Base-by-base conservation (phyloP, 768 basidiomycete genomes). In the Lactarius vividus region DNA sequence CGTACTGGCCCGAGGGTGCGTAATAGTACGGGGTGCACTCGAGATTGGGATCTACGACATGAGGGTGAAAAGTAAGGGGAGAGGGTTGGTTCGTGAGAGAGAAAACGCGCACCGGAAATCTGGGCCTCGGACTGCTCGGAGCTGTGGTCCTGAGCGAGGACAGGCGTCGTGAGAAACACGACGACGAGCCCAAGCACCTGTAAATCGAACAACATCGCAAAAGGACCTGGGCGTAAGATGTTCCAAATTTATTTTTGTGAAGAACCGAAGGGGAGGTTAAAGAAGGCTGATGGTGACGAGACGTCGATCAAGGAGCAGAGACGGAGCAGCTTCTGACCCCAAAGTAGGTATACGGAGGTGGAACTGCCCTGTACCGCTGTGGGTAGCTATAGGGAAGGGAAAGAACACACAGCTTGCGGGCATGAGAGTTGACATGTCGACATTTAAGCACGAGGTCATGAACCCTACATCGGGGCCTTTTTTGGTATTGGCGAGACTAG, bases 11-110 rank as follows among this genome's bases (percentile, higher is more conserved):
- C 16, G 55, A 15, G 29, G 64, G 59, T 20, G 64, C 52, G 59
- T 65, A 65, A 37, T 23, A 60, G 58, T 65, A 65, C 4, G 64
- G 57, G 23, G 49, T 55, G 58, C 64, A 65, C 58, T 65, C 64
- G 15, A 15, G 8, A 37, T 46, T 65, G 57, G 57, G 44, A 31
- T 65, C 64, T 64, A 40, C 44, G n/a, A 46, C 44, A 11, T 53
- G 16, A 16, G 33, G 11, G 58, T 23, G 10, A 4, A 1, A 15
- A 16, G n/a, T 53, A 23, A 26, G 29, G 23, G 9, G n/a, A 3
- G 28, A 46, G 13, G 39, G n/a, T 23, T 7, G 16, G 57, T 4
- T 13, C 49, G 10, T 13, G 13, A 52, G 23, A 11, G 49, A 3
- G 28, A 28, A 9, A 16, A 42, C 2, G 40, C 59, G 40, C 23